phyloP scores from a whole-genome alignment of 176 grass and related monocot species.

The Calamus simplicifolius region DNA sequence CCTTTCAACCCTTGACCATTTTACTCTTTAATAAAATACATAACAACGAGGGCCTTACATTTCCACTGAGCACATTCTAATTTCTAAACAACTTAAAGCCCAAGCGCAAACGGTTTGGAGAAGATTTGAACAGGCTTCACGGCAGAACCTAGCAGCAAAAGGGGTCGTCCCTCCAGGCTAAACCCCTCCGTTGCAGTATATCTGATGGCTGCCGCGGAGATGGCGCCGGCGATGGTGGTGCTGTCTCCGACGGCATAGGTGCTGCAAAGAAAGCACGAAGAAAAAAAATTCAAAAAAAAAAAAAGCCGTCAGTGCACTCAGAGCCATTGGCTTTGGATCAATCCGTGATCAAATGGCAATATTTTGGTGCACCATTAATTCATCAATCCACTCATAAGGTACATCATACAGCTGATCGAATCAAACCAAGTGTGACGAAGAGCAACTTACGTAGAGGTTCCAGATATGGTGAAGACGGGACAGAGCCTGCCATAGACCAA shows the following conservation, averaged over 20 bases:
- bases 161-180: background rate
- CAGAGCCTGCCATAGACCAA: conserved; percentile 2
- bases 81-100: background rate
- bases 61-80: background rate
- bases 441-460: conserved; percentile 44
- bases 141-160: conserved; percentile 4
- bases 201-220: background rate
- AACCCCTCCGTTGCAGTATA: no score
- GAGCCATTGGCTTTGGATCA: no score
- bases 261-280: background rate
- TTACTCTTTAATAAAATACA: background rate
- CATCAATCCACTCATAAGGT: no score
- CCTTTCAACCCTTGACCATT: no score
- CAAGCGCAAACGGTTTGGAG: background rate
- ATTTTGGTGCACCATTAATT: no score
- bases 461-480: conserved; percentile 26
- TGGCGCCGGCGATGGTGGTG: no score
- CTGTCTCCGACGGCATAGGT: background rate
- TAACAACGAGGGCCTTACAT: background rate
- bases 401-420: no score
- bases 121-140: background rate
- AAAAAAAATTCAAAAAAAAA: background rate
- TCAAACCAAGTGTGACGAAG: no score
- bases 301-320: background rate
- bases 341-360: no score